phyloP scores from a whole-genome alignment of 1,139 yeast species.

The Candida smagusa region DNA sequence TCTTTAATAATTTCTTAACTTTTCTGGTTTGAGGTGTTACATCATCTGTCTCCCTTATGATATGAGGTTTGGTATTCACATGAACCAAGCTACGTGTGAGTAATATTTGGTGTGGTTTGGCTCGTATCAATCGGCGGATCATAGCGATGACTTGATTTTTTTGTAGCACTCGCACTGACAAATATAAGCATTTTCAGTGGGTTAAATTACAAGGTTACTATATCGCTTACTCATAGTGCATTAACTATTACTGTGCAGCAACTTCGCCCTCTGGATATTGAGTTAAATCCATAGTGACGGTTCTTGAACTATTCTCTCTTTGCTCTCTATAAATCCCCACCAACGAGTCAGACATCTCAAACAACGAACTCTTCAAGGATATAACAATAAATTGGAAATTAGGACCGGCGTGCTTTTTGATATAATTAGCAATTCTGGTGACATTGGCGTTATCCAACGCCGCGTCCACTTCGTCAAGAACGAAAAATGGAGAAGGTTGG shows the following conservation, averaged over 20 bases:
- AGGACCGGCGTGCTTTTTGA: slow-evolving; percentile 71
- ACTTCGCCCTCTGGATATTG: slow-evolving; percentile 49
- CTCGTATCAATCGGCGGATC: neutral
- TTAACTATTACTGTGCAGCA: slow-evolving; percentile 10
- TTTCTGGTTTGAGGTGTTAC: slow-evolving; percentile 1
- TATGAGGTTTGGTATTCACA: slow-evolving; percentile 3
- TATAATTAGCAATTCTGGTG: slow-evolving; percentile 77
- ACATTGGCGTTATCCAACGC: slow-evolving; percentile 93
- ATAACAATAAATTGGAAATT: slow-evolving; percentile 91
- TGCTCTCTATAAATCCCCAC: slow-evolving; percentile 95
- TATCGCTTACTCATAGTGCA: too few species aligned
- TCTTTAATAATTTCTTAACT: slow-evolving; percentile 12
- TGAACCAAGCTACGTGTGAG: slow-evolving; percentile 2
- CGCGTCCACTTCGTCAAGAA: slow-evolving; percentile 95
- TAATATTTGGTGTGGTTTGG: neutral
- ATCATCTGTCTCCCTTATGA: slow-evolving; percentile 1
- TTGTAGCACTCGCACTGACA: too few species aligned
- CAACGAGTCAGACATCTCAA: slow-evolving; percentile 83
- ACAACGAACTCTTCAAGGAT: slow-evolving; percentile 81
- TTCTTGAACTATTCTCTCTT: slow-evolving; percentile 67
- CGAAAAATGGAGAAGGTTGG: slow-evolving; percentile 95
- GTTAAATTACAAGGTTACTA: too few species aligned
- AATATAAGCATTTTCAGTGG: too few species aligned
- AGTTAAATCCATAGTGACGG: slow-evolving; percentile 70
- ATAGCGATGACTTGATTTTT: too few species aligned